Conservation (phyloP, 2,329 filamentous ascomycete species). For the Sporothrix brunneoviolacea region DNA sequence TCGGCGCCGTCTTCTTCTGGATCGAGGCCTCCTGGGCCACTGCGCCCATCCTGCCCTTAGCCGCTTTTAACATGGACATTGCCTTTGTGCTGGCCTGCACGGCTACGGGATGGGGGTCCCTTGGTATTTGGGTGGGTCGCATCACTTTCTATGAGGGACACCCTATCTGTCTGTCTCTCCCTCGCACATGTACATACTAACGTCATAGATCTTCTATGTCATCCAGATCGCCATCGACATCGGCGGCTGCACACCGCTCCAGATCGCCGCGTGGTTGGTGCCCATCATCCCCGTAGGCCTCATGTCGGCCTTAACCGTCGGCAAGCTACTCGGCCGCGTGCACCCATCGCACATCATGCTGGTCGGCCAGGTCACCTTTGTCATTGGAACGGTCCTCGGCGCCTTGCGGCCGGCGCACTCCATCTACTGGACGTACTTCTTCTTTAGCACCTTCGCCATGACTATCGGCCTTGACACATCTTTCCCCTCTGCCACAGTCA, state of each 20-base stretch:
- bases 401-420: conserved; percentile 45
- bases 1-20: conserved; percentile 16
- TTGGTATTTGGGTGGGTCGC: conserved; percentile 18
- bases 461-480: conserved; percentile 60
- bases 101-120: conserved; percentile 17
- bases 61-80: conserved; percentile 17
- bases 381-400: conserved; percentile 34
- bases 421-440: conserved; percentile 58
- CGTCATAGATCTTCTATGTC: conserved; percentile 20
- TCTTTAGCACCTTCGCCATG: conserved; percentile 50
- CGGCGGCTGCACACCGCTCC: conserved; percentile 33
- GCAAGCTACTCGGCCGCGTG: conserved; percentile 34
- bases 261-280: conserved; percentile 32
- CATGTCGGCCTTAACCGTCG: conserved; percentile 30
- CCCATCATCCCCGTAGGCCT: conserved; percentile 41
- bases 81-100: conserved; percentile 12
- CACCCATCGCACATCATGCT: conserved; percentile 35
- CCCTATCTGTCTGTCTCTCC: too few species aligned
- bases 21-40: conserved; percentile 13
- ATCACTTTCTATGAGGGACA: too few species aligned
- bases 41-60: conserved; percentile 18
- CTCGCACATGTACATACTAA: too few species aligned
- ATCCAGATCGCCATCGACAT: conserved; percentile 28
- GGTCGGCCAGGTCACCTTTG: conserved; percentile 36
- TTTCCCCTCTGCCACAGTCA: conserved; percentile 54